phyloP scores from a whole-genome alignment of 2,329 filamentous ascomycete species.

The Arthroderma sp. region DNA sequence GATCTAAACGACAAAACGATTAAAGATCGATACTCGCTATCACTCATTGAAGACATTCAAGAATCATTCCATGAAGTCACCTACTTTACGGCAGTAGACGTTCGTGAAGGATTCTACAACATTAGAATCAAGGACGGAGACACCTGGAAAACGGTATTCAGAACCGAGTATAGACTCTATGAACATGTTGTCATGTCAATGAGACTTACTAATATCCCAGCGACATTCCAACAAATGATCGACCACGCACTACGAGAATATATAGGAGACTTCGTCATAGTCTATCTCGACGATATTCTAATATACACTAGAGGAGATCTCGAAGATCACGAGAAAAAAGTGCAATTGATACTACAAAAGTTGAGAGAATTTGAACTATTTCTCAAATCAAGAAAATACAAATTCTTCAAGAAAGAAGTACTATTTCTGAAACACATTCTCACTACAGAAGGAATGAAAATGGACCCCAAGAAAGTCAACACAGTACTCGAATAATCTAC shows the following conservation, averaged over 20 bases:
- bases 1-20: slow-evolving; percentile 18
- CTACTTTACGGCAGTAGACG: slow-evolving; percentile 15
- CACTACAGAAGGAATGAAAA: slow-evolving; percentile 6
- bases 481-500: slow-evolving; percentile 11
- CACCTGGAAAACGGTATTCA: slow-evolving; percentile 9
- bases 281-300: slow-evolving; percentile 10
- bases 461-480: slow-evolving; percentile 12
- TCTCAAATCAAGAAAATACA: slow-evolving; percentile 8
- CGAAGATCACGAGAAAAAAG: slow-evolving; percentile 2
- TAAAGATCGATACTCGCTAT: slow-evolving; percentile 20
- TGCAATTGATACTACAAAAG: slow-evolving; percentile 5
- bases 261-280: slow-evolving; percentile 9
- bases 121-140: slow-evolving; percentile 15
- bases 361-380: background rate
- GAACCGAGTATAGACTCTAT: slow-evolving; percentile 13
- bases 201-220: slow-evolving; percentile 14
- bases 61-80: slow-evolving; percentile 10
- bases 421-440: slow-evolving; percentile 14
- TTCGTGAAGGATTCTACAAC: slow-evolving; percentile 14
- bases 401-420: slow-evolving; percentile 8
- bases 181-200: slow-evolving; percentile 19
- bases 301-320: slow-evolving; percentile 5
- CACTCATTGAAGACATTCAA: slow-evolving; percentile 15
- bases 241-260: slow-evolving; percentile 10
- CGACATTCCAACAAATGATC: slow-evolving; percentile 11